These are phyloP conservation scores for Wickerhamomyces hampshirensis DNA, from an alignment of 805 yeast species.

Conservation along the genomic window DNA sequence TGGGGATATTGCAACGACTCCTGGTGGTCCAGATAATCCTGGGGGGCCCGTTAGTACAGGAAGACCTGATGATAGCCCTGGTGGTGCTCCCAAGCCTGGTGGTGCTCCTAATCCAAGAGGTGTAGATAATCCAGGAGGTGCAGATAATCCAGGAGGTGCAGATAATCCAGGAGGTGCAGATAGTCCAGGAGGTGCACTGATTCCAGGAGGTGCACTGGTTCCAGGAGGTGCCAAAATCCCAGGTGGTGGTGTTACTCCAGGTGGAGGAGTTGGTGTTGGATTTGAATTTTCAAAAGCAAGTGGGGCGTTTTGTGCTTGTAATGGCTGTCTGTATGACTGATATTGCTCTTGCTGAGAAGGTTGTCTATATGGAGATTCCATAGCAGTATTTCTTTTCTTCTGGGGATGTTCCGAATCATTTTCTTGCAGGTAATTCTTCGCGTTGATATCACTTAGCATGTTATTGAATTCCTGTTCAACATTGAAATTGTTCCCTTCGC, in stretches of 20 bases:
- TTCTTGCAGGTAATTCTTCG: constrained; percentile 14
- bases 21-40: constrained; percentile 23
- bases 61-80: constrained; percentile 11
- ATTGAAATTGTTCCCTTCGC: constrained; percentile 9
- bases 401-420: constrained; percentile 3
- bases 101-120: constrained; percentile 25
- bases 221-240: constrained; percentile 12
- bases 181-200: constrained; percentile 20
- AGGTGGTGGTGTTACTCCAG: not conserved
- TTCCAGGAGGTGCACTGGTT: constrained; percentile 18
- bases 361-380: constrained; percentile 7
- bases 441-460: constrained; percentile 46
- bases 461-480: constrained; percentile 47
- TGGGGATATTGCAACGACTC: constrained; percentile 14
- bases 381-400: constrained; percentile 12
- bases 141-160: constrained; percentile 21
- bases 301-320: not conserved
- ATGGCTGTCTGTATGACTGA: not conserved
- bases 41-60: constrained; percentile 26
- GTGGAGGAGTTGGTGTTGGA: constrained; percentile 3
- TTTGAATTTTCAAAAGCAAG: constrained; percentile 1
- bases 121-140: constrained; percentile 29
- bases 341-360: no score
- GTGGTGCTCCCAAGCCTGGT: constrained; percentile 15
- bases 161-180: constrained; percentile 22